Evolutionary conservation across 1,139 yeast species (phyloP).

Genomic region (Candida labiduridarum): DNA sequence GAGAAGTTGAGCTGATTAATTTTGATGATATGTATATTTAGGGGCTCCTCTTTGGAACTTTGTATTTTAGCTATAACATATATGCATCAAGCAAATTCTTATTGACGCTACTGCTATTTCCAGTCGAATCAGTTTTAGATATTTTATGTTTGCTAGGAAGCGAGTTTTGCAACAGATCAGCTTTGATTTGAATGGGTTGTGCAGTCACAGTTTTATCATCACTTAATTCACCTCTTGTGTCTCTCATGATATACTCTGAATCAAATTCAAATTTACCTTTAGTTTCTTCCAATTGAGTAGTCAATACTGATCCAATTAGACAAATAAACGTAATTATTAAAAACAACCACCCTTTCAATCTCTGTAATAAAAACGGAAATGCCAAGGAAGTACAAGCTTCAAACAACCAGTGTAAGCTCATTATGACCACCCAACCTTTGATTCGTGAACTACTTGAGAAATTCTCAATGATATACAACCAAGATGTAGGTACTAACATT

Average conservation of each 20-base stretch:
- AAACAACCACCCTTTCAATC: conserved; percentile 47
- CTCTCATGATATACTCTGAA: conserved; percentile 9
- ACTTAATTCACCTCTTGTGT: conserved; percentile 4
- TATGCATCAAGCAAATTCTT: conserved; percentile 4
- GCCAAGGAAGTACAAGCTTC: conserved; percentile 43
- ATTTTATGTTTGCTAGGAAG: neutral
- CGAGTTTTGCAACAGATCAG: neutral
- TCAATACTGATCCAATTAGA: conserved; percentile 28
- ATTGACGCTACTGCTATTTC: conserved; percentile 3
- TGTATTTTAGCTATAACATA: conserved; percentile 1
- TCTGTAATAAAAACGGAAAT: conserved; percentile 44
- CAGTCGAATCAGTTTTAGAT: neutral
- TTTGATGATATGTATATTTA: neutral
- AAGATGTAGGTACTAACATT: conserved; percentile 49
- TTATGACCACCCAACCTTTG: conserved; percentile 55
- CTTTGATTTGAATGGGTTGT: conserved; percentile 1
- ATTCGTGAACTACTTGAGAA: conserved; percentile 50
- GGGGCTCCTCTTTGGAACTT: neutral
- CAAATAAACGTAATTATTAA: conserved; percentile 41
- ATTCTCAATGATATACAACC: conserved; percentile 60
- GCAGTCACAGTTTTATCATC: conserved; percentile 4
- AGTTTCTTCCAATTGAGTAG: conserved; percentile 49
- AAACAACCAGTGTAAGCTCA: conserved; percentile 55
- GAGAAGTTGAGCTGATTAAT: neutral
- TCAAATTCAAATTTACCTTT: conserved; percentile 17